Evolutionary conservation across 192 early-diverging fungal species (phyloP).

Genomic region (Allomyces macrogynus): DNA sequence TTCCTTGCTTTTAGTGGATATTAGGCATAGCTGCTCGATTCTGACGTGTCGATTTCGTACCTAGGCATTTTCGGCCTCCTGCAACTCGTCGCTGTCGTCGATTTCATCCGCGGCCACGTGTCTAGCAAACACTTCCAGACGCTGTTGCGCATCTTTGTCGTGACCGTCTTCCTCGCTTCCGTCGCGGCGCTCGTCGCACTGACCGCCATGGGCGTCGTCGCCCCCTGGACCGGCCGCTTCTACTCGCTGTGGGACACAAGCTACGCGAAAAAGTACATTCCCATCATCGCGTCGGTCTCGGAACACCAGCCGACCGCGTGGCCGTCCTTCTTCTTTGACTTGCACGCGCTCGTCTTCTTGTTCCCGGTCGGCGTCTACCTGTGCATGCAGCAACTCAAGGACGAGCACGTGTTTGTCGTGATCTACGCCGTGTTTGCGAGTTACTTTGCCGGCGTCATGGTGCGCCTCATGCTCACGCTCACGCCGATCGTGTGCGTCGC

Average conservation of each 20-base stretch:
- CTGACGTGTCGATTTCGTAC: not conserved
- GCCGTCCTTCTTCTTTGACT: conserved; percentile 98
- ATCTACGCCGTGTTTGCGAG: conserved; percentile 93
- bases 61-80: conserved; percentile 81
- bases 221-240: conserved; percentile 96
- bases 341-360: conserved; percentile 81
- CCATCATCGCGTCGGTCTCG: conserved; percentile 98
- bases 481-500: conserved; percentile 95
- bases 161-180: conserved; percentile 22
- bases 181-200: conserved; percentile 44
- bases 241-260: conserved; percentile 99
- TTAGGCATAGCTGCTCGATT: conserved; percentile 7
- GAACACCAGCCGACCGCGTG: conserved; percentile 99
- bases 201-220: conserved; percentile 67
- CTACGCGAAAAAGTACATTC: conserved; percentile 99
- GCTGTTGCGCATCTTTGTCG: conserved; percentile 49
- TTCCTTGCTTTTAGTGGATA: conserved; percentile 2
- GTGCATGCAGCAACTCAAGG: conserved; percentile 80
- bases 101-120: conserved; percentile 55
- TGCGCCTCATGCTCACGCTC: conserved; percentile 92
- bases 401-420: conserved; percentile 96
- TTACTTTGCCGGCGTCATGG: conserved; percentile 99
- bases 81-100: conserved; percentile 86
- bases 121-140: conserved; percentile 67
- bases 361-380: conserved; percentile 97